Base-by-base conservation (phyloP, 106 monocot genomes). In the Platanthera guangdongensis region DNA sequence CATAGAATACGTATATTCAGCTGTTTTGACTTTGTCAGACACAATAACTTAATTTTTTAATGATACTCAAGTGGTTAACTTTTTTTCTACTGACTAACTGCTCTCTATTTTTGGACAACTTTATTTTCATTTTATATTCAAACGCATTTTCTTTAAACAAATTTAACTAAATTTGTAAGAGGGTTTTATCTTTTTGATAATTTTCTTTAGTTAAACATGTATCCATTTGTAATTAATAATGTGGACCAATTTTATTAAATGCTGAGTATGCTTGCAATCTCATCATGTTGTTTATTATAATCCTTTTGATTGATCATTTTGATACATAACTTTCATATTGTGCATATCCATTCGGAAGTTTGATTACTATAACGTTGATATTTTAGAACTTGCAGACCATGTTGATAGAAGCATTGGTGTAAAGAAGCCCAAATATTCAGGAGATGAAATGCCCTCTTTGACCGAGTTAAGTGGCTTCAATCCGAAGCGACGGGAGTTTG, bases 401-500 rank as follows among this genome's bases (percentile, higher is more conserved):
- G 72, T 86, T 75, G 94, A 94, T 83, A 89, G 97, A 80, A 97
- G 91, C 82, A 71, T 94, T 78, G 97, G 97, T 52, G 82, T 86
- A 1, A 97, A 97, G 81, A 93, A 94, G 75, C 97, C 89, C 4
- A 91, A 94, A 78, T 82, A 84, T 85, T 83, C 91, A 25, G 83
- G 83, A 57, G 93, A 97, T 48, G 94, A 97, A 79, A 85, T 81
- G 9, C 89, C 93, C 80, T 90, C 95, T 32, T 72, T 97, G 64
- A 86, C 86, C 11, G 97, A 89, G 76, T 76, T 89, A 72, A 91
- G 93, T 78, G 97, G 94, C 65, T 97, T 83, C 64, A 97, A 97
- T 82, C 76, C 93, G 32, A 97, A 91, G 82, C 84, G 97, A 72
- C 87, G 84, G 74, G 97, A 97, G 75, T 97, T 97, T 80, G 97